Evolutionary conservation across 106 monocot genomes (phyloP).

Genomic region (Vanilla planifolia): DNA sequence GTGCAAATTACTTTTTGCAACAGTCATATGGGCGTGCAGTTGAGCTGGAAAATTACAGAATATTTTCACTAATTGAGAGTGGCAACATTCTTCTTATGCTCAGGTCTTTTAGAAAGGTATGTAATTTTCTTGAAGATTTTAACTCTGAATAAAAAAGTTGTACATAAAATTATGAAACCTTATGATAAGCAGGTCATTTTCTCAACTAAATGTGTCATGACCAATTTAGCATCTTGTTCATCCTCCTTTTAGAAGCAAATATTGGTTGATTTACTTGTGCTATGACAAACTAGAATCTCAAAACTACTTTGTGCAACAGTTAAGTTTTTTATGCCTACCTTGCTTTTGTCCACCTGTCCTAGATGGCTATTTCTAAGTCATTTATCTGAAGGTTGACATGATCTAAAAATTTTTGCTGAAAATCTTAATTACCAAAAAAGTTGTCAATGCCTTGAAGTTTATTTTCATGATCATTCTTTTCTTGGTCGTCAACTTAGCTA

Average conservation of each 20-base stretch:
- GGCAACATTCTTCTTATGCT: slow-evolving; percentile 88
- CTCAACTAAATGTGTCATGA: neutral
- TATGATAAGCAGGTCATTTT: too few species aligned
- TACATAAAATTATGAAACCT: too few species aligned
- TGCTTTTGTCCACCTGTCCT: neutral
- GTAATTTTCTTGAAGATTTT: slow-evolving; percentile 7
- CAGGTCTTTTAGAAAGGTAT: slow-evolving; percentile 77
- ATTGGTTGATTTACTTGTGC: neutral
- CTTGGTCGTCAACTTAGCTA: neutral
- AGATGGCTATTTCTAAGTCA: too few species aligned
- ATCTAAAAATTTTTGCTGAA: too few species aligned
- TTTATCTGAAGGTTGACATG: too few species aligned
- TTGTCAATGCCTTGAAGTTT: neutral
- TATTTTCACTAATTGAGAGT: slow-evolving; percentile 82
- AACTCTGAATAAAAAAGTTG: too few species aligned
- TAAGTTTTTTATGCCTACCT: neutral
- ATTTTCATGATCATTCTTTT: neutral
- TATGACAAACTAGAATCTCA: neutral
- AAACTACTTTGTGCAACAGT: neutral
- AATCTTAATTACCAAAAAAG: too few species aligned
- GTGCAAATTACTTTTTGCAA: slow-evolving; percentile 5
- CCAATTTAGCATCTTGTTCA: neutral
- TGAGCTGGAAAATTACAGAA: slow-evolving; percentile 63
- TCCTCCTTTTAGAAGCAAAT: neutral
- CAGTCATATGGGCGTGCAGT: slow-evolving; percentile 90